These are phyloP conservation scores for Pseudohalonectria lignicola DNA, from an alignment of 2,329 filamentous ascomycete species.

Conservation along the genomic window DNA sequence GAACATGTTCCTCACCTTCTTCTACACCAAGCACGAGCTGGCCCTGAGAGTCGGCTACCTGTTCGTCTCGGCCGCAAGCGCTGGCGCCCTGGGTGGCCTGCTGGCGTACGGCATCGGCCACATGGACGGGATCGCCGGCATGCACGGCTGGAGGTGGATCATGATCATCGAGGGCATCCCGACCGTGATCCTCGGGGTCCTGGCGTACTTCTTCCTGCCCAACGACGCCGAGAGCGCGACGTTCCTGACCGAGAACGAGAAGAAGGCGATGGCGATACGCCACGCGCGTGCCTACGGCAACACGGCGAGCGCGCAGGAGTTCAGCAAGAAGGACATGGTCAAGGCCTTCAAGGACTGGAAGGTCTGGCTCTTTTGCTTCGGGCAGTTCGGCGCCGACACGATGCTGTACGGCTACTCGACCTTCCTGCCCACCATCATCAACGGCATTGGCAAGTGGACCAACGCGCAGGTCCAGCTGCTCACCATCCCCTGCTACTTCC, in stretches of 20 bases:
- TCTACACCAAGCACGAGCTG: constrained; percentile 65
- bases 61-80: constrained; percentile 59
- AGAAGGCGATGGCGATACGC: constrained; percentile 32
- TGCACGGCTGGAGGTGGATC: constrained; percentile 56
- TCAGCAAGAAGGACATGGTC: constrained; percentile 49
- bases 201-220: constrained; percentile 46
- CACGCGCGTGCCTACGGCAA: constrained; percentile 31
- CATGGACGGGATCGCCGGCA: constrained; percentile 55
- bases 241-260: constrained; percentile 48
- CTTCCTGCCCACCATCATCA: constrained; percentile 70
- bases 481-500: constrained; percentile 67
- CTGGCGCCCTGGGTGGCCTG: constrained; percentile 61
- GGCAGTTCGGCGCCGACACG: constrained; percentile 62
- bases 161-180: constrained; percentile 44
- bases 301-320: constrained; percentile 31
- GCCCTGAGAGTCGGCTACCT: constrained; percentile 63
- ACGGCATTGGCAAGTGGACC: constrained; percentile 52
- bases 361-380: constrained; percentile 57
- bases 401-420: constrained; percentile 68
- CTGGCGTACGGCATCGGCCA: constrained; percentile 64
- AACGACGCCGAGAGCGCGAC: constrained; percentile 50
- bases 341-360: constrained; percentile 66
- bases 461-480: constrained; percentile 60
- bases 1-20: constrained; percentile 61
- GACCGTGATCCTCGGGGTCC: constrained; percentile 41